These are phyloP conservation scores for Ceratocystis smalleyi DNA, from an alignment of 2,329 filamentous ascomycete species.

Conservation along the genomic window DNA sequence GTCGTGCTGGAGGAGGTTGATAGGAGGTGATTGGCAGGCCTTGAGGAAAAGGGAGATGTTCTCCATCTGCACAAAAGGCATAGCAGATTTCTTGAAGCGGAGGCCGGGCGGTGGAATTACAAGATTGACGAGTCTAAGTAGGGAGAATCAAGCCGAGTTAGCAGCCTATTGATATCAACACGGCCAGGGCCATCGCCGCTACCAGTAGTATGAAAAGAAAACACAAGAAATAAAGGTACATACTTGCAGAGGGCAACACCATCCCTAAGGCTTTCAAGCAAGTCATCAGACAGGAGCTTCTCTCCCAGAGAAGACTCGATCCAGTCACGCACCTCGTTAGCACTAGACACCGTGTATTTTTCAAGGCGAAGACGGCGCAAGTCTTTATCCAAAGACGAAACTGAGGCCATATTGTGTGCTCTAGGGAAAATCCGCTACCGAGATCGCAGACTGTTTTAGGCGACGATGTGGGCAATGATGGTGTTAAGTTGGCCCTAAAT, in stretches of 20 bases:
- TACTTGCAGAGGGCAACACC: slow-evolving; percentile 87
- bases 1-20: slow-evolving; percentile 84
- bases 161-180: background rate
- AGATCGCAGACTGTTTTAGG: too few species aligned
- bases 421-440: too few species aligned
- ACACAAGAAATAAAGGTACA: slow-evolving; percentile 21
- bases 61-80: slow-evolving; percentile 99
- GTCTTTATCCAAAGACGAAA: slow-evolving; percentile 86
- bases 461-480: background rate
- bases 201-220: too few species aligned
- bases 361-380: slow-evolving; percentile 83
- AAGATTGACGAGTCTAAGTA: slow-evolving; percentile 60
- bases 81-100: slow-evolving; percentile 78
- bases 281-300: slow-evolving; percentile 53
- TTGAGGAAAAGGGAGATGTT: slow-evolving; percentile 93
- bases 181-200: background rate
- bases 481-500: too few species aligned
- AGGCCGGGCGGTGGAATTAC: slow-evolving; percentile 60
- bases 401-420: slow-evolving; percentile 59
- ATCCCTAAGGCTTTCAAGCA: slow-evolving; percentile 77
- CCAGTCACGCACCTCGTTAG: slow-evolving; percentile 71
- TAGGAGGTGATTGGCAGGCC: slow-evolving; percentile 68
- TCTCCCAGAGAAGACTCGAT: slow-evolving; percentile 70
- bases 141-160: background rate
- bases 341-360: slow-evolving; percentile 81